These are phyloP conservation scores for Aspergillus luchuensis DNA, from an alignment of 2,329 filamentous ascomycete species.

Conservation along the genomic window DNA sequence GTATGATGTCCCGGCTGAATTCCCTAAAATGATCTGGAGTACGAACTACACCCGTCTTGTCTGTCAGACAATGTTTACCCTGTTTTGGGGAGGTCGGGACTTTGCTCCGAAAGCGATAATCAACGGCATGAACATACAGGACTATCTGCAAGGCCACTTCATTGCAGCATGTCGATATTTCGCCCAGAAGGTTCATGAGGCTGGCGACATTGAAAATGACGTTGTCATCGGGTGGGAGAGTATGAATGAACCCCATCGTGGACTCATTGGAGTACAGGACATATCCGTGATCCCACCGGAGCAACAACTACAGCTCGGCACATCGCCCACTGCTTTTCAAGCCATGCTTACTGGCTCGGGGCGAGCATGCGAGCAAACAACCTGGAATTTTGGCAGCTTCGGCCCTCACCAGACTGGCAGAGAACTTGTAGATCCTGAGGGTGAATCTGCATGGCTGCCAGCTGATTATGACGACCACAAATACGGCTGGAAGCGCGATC, in stretches of 20 bases:
- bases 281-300: conserved; percentile 79
- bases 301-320: conserved; percentile 89
- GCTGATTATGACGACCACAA: conserved; percentile 78
- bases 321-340: conserved; percentile 92
- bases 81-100: conserved; percentile 88
- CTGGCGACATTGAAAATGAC: conserved; percentile 82
- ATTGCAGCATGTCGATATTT: conserved; percentile 77
- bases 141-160: conserved; percentile 88
- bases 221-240: conserved; percentile 95
- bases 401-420: conserved; percentile 88
- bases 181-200: conserved; percentile 81
- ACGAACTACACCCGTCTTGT: conserved; percentile 92
- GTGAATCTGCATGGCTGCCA: conserved; percentile 80
- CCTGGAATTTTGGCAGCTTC: conserved; percentile 90
- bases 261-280: conserved; percentile 80
- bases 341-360: conserved; percentile 89
- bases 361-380: conserved; percentile 82
- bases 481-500: conserved; percentile 88
- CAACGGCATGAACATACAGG: conserved; percentile 92
- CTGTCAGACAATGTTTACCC: conserved; percentile 85
- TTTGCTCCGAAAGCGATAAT: conserved; percentile 97
- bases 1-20: conserved; percentile 78
- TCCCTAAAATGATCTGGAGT: conserved; percentile 99
- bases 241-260: conserved; percentile 91
- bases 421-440: conserved; percentile 82